Evolutionary conservation across 1,284 basidiomycete genomes (phyloP), one percentile per base, ranked within the genome.

Genomic region (Moniliella sp.): DNA sequence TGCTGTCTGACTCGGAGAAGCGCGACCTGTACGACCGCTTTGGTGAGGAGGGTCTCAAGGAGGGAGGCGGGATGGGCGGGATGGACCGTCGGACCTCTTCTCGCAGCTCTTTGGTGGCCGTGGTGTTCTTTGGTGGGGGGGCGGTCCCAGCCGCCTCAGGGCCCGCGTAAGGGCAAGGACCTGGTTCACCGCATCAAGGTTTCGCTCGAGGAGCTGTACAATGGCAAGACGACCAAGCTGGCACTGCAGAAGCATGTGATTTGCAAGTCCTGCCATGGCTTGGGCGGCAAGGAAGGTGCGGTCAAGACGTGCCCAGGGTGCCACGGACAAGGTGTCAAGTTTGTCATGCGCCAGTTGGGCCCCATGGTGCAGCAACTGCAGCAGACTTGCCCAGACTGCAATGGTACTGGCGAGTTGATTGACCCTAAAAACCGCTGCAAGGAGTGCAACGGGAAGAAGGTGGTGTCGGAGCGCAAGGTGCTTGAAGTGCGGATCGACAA

Each of bases 311-410:
- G 91, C 64, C 52, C 63, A n/a, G 61, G 68, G 13, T 99, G 91
- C 67, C 71, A 68, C 52, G 91, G 91, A 46, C 80, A 84, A 50
- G 91, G 91, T 61, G 66, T 91, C 66, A 81, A 78, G 63, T 66
- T 93, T 52, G 81, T 78, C 36, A n/a, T n/a, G n/a, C 79, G 91
- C 41, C 88, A 94, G 64, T 77, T 91, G 72, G 91, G 91, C 21
- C 91, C 91, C n/a, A 99, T 99, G 91, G 83, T 99, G 50, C 91
- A 99, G 66, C 91, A 99, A 65, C 81, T 97, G 55, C 91, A 97
- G 63, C 79, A 83, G 45, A 71, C 75, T 31, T 99, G 91, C 66
- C 74, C 78, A 57, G 86, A 91, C 18, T 99, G 91, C 63, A 70
- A 69, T 33, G 91, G 82, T 18, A 71, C 73, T 14, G 91, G 91